These are phyloP conservation scores for Anastatica hierochuntica DNA, from an alignment of 345 rosid genomes.

Conservation along the genomic window DNA sequence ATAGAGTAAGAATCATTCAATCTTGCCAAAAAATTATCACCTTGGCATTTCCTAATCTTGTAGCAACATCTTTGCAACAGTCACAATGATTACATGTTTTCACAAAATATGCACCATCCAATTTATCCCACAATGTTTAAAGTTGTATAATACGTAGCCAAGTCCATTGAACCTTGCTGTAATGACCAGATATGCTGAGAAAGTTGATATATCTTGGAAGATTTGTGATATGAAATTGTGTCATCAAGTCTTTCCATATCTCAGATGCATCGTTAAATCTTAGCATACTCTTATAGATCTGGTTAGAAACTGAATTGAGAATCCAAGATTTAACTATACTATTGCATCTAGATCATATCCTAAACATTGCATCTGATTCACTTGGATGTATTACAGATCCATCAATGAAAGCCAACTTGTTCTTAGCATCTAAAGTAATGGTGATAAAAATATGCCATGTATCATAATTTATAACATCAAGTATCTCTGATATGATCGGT, in stretches of 20 bases:
- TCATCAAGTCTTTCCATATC: background rate
- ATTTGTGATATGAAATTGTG: background rate
- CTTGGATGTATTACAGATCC: background rate
- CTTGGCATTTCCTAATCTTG: accelerated
- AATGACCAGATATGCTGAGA: background rate
- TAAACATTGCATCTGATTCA: background rate
- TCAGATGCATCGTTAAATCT: background rate
- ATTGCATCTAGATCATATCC: background rate
- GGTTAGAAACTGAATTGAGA: background rate
- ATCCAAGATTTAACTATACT: background rate
- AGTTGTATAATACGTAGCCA: background rate
- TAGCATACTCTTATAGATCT: background rate
- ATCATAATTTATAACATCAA: background rate
- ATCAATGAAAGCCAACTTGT: background rate
- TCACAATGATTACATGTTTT: background rate
- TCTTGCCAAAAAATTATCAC: background rate
- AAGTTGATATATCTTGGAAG: background rate
- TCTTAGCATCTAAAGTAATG: background rate
- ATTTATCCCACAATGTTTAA: background rate
- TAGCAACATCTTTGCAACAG: background rate
- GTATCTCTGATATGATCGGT: background rate
- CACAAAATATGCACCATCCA: background rate
- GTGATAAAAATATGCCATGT: background rate
- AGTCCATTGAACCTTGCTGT: background rate
- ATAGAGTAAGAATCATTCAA: background rate